Evolutionary conservation across 352 stramenopile genomes (phyloP).

Genomic region (Globisporangium megalacanthum): DNA sequence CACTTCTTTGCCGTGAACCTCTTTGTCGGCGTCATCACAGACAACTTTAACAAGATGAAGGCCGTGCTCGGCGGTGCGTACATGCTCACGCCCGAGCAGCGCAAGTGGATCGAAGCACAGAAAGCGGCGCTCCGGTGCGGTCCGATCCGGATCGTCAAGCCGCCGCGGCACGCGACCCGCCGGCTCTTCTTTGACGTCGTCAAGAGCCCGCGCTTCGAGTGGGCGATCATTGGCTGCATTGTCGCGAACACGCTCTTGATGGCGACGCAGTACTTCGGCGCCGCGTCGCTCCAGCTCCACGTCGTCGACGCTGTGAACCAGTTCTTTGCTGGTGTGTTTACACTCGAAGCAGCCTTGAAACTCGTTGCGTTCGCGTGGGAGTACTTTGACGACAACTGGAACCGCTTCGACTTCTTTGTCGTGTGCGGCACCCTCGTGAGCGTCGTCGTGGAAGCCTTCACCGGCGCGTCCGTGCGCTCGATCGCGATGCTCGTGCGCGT

Average conservation of each 20-base stretch:
- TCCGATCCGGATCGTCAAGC: slow-evolving; percentile 52
- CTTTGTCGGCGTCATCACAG: slow-evolving; percentile 93
- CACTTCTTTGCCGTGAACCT: slow-evolving; percentile 94
- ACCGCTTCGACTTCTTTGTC: slow-evolving; percentile 87
- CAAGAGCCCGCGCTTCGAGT: slow-evolving; percentile 74
- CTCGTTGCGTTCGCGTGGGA: slow-evolving; percentile 60
- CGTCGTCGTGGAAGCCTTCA: slow-evolving; percentile 54
- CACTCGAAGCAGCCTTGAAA: slow-evolving; percentile 85
- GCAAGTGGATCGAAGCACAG: slow-evolving; percentile 87
- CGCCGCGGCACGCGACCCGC: slow-evolving; percentile 43
- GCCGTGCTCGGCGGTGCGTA: slow-evolving; percentile 59
- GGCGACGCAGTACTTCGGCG: slow-evolving; percentile 81
- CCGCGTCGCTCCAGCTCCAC: slow-evolving; percentile 45
- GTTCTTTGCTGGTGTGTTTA: slow-evolving; percentile 87
- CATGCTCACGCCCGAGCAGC: slow-evolving; percentile 86
- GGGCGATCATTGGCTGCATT: slow-evolving; percentile 88
- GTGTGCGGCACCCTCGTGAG: slow-evolving; percentile 60
- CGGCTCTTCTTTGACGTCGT: slow-evolving; percentile 62
- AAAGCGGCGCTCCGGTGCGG: slow-evolving; percentile 58
- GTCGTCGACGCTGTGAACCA: slow-evolving; percentile 78
- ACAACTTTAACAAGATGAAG: slow-evolving; percentile 94
- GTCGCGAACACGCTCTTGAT: slow-evolving; percentile 88
- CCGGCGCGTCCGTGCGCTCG: slow-evolving; percentile 49
- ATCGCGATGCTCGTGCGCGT: slow-evolving; percentile 87
- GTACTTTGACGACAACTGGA: slow-evolving; percentile 88